These are phyloP conservation scores for Ophiostoma novo-ulmi DNA, from an alignment of 2,329 filamentous ascomycete species.

Conservation along the genomic window DNA sequence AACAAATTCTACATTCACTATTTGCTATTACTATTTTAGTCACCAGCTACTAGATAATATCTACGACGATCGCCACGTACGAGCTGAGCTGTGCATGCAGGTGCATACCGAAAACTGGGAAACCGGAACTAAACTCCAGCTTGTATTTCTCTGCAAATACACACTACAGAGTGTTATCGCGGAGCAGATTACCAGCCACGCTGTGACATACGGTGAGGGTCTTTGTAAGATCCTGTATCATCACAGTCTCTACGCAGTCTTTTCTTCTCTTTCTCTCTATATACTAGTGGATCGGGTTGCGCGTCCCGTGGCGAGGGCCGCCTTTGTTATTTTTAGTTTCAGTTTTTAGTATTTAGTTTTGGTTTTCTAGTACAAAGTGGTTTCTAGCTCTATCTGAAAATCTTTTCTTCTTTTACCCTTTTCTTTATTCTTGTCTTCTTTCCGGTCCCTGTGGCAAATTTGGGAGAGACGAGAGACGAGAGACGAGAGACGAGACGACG, in stretches of 20 bases:
- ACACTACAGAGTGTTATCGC: too few relatives aligned
- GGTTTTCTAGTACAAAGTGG: background rate
- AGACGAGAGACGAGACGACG: background rate
- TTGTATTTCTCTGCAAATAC: too few relatives aligned
- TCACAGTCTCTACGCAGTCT: too few relatives aligned
- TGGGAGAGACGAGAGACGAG: background rate
- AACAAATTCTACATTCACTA: too few relatives aligned
- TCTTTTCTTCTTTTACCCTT: background rate
- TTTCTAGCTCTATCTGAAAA: too few relatives aligned
- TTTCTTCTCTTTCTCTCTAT: too few relatives aligned
- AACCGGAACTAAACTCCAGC: too few relatives aligned
- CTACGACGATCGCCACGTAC: background rate
- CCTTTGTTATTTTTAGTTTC: slow-evolving; percentile 7
- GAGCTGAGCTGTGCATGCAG: slow-evolving; percentile 4
- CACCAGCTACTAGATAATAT: background rate
- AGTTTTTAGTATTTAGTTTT: background rate
- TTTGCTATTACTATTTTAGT: too few relatives aligned
- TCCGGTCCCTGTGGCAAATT: background rate
- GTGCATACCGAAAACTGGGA: background rate
- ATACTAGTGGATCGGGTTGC: slow-evolving; percentile 9
- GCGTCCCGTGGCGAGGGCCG: slow-evolving; percentile 13
- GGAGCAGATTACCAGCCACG: background rate
- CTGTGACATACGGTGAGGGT: background rate
- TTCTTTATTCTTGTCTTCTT: background rate
- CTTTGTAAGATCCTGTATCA: background rate